Evolutionary conservation across 495 filamentous ascomycete genomes (phyloP).

Genomic region (Xylaria palmicola): DNA sequence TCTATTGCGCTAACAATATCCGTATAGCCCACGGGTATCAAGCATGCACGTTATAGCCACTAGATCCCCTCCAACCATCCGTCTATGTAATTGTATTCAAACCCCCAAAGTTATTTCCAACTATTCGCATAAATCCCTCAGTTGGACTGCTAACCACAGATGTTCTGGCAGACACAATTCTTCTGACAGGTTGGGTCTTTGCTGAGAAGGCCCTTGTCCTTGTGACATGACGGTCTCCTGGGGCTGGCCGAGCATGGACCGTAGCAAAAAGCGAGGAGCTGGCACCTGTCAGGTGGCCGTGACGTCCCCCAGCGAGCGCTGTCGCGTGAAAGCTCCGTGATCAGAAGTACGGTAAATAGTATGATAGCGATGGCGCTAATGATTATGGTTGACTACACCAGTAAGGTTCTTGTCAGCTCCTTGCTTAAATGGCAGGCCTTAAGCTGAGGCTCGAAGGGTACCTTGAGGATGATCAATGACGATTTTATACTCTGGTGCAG

Average conservation of each 20-base stretch:
- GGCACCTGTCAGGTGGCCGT: neutral
- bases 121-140: no score
- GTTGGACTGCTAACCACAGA: neutral
- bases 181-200: neutral
- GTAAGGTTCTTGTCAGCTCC: neutral
- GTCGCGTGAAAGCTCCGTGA: neutral
- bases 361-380: neutral
- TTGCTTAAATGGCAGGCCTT: no score
- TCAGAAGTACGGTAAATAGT: neutral
- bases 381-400: neutral
- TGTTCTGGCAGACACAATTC: neutral
- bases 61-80: no score
- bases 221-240: neutral
- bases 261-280: neutral
- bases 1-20: no score
- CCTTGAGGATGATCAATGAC: no score
- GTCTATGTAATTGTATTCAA: no score
- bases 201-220: neutral
- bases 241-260: neutral
- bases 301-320: neutral
- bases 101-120: no score
- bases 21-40: no score
- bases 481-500: no score
- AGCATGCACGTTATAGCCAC: no score
- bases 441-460: no score